Conservation (phyloP, 345 rosid species). For the Salix caprea region DNA sequence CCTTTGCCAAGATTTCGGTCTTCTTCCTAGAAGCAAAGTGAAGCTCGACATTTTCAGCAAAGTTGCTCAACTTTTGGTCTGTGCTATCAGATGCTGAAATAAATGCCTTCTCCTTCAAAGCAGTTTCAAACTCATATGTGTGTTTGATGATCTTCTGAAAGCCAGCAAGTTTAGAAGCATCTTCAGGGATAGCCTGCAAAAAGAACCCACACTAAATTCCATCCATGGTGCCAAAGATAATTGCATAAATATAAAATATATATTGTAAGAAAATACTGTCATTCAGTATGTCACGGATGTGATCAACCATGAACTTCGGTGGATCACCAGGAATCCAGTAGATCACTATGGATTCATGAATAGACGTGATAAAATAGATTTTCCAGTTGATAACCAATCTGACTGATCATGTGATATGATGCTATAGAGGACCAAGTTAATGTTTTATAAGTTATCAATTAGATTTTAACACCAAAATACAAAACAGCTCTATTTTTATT, state of each 20-base stretch:
- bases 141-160: constrained; percentile 70
- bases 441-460: too few species aligned
- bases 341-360: too few species aligned
- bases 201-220: constrained; percentile 1
- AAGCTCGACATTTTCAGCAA: constrained; percentile 87
- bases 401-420: too few species aligned
- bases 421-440: too few species aligned
- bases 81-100: constrained; percentile 57
- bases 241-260: neutral
- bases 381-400: too few species aligned
- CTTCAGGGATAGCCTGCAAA: constrained; percentile 85
- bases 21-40: constrained; percentile 90
- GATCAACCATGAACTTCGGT: too few species aligned
- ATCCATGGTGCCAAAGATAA: neutral
- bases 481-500: too few species aligned
- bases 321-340: too few species aligned
- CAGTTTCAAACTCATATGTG: constrained; percentile 68
- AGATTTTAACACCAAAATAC: too few species aligned
- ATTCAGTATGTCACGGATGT: too few species aligned
- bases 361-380: too few species aligned
- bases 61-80: constrained; percentile 72
- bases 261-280: too few species aligned
- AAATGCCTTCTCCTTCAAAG: constrained; percentile 62
- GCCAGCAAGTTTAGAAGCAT: constrained; percentile 80
- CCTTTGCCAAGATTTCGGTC: constrained; percentile 75